Base-by-base conservation (phyloP, 768 basidiomycete genomes). In the Sutorius australiensis region DNA sequence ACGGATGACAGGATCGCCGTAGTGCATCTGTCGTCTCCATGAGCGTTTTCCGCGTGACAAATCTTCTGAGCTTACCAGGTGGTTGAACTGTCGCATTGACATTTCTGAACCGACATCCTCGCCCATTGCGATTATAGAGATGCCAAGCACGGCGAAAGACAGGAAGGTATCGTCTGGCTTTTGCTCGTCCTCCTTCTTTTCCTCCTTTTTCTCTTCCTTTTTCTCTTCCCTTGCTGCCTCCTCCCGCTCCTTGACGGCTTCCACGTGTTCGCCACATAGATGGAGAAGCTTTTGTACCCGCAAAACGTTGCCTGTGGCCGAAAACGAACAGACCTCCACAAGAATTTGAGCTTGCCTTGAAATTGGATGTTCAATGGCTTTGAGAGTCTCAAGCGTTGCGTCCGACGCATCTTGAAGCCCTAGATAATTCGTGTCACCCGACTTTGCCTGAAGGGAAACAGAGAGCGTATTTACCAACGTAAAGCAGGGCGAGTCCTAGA, bases 61-160 rank as follows among this genome's bases (percentile, higher is more conserved):
- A 46, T 28, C 5, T 19, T 19, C 40, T 37, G 21, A 24, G 74
- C 85, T 61, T 58, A 95, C 95, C 49, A 99, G 76, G 67, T 99
- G 97, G 71, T 98, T 97, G 77, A 98, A 95, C 62, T 95, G 92
- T 58, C 97, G 77, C 62, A 98, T 73, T n/a, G 90, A 86, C 97
- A 99, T 98, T 70, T 98, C 92, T 2, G 94, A 86, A 44, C 97
- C 97, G 44, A 98, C 85, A 21, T 98, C 95, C 72, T 99, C 97
- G 17, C 97, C 97, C 94, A 98, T 98, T 5, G 97, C 86, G 40
- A 98, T 89, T 53, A 98, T 71, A 0, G 95, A 86, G 62, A 99
- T 91, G 27, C 93, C 97, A 51, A 98, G 77, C 30, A 95, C 93
- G 14, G 95, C 91, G 57, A 98, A 89, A 0, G 92, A 82, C 68